These are phyloP conservation scores for Fusarium praegraminearum DNA, from an alignment of 2,329 filamentous ascomycete genomes.

Conservation along the genomic window DNA sequence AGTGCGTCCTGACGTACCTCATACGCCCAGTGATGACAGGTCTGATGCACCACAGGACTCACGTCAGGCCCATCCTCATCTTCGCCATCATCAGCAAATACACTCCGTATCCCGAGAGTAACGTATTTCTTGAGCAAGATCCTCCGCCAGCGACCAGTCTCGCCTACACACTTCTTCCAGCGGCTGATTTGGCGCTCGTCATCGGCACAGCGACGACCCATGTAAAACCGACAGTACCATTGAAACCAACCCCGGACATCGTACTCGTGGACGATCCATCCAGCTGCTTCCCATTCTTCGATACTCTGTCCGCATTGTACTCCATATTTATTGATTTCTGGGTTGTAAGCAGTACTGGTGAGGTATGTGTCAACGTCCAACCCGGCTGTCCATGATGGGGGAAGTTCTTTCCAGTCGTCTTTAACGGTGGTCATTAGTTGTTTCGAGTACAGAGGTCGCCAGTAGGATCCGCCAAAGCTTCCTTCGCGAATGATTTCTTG, in stretches of 20 bases:
- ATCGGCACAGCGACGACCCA: conserved; percentile 20
- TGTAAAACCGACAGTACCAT: conserved; percentile 27
- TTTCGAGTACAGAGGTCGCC: conserved; percentile 14
- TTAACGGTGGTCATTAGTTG: background rate
- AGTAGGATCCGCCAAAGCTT: conserved; percentile 28
- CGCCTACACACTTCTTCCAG: conserved; percentile 28
- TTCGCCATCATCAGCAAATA: conserved; percentile 11
- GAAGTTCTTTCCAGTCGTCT: conserved; percentile 19
- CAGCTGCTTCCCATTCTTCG: conserved; percentile 30
- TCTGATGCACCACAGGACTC: conserved; percentile 28
- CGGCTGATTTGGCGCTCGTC: conserved; percentile 29
- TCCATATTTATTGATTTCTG: conserved; percentile 27
- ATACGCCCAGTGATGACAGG: conserved; percentile 28
- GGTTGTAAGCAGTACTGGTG: background rate
- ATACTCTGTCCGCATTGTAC: conserved; percentile 25
- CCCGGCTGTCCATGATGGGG: conserved; percentile 5
- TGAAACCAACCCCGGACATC: conserved; percentile 25
- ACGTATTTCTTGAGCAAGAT: conserved; percentile 22
- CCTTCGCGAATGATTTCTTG: conserved; percentile 24
- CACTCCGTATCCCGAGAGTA: conserved; percentile 18
- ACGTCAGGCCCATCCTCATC: conserved; percentile 9
- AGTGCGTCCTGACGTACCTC: conserved; percentile 17
- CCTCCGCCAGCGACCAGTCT: conserved; percentile 21
- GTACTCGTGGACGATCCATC: conserved; percentile 24
- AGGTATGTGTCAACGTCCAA: conserved; percentile 13